phyloP scores from a whole-genome alignment of 192 early-diverging fungal species.

The Allomyces javanicus region DNA sequence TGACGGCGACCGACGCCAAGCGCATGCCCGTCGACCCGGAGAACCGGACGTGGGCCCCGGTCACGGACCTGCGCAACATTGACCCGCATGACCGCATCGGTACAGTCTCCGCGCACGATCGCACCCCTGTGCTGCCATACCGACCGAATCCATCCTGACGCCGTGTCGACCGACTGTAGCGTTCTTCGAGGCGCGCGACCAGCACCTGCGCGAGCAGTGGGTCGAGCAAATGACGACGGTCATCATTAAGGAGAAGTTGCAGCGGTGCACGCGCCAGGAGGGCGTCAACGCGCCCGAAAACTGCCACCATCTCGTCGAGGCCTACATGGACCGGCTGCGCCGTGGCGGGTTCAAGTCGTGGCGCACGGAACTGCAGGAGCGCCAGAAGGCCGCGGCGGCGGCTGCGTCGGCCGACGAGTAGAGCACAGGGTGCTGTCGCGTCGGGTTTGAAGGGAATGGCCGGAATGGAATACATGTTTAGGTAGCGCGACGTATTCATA shows the following conservation, averaged over 20 bases:
- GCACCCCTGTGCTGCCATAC: no score
- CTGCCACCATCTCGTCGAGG: conserved; percentile 61
- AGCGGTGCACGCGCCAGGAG: conserved; percentile 79
- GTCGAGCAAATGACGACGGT: conserved; percentile 76
- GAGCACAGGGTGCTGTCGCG: no score
- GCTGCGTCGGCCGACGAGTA: no score
- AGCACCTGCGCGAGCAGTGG: conserved; percentile 68
- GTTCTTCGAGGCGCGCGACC: conserved; percentile 49
- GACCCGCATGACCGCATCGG: neutral
- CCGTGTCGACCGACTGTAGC: conserved; percentile 9
- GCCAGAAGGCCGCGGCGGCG: no score
- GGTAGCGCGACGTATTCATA: no score
- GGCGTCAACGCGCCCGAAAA: conserved; percentile 87
- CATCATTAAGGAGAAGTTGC: conserved; percentile 62
- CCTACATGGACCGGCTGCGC: conserved; percentile 40
- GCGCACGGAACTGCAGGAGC: neutral
- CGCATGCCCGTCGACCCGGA: neutral
- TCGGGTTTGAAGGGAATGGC: no score
- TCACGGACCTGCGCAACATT: neutral
- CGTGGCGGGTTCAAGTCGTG: neutral
- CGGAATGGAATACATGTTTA: no score
- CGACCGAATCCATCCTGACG: no score
- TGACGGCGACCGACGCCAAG: neutral
- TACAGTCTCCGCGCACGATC: no score
- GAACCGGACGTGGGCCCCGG: neutral